Conservation (phyloP, 1,284 basidiomycete species). For the Ceratobasidium sp. region DNA sequence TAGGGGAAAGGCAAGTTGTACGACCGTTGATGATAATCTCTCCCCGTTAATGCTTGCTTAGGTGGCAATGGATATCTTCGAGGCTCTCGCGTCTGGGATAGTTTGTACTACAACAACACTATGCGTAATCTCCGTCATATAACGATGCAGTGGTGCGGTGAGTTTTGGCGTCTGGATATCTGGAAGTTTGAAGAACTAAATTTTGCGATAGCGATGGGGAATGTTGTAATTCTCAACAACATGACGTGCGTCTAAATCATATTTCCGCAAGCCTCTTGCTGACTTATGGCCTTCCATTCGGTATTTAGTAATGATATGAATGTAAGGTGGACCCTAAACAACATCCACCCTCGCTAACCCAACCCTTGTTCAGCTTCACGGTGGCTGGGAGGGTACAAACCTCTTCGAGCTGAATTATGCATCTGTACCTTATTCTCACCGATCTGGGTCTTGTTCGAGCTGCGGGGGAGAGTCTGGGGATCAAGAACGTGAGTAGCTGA, state of each 20-base stretch:
- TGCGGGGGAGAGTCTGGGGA: slow-evolving; percentile 38
- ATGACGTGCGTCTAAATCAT: slow-evolving; percentile 33
- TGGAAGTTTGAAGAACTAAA: background rate
- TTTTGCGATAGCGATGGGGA: slow-evolving; percentile 40
- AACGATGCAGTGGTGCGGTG: slow-evolving; percentile 46
- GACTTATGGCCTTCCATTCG: background rate
- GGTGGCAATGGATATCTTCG: slow-evolving; percentile 47
- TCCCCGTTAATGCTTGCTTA: background rate
- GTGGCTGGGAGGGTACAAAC: slow-evolving; percentile 46
- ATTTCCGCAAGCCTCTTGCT: background rate
- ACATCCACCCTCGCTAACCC: background rate
- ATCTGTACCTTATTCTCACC: slow-evolving; percentile 44
- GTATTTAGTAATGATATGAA: slow-evolving; percentile 41
- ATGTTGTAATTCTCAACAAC: slow-evolving; percentile 45
- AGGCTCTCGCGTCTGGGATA: slow-evolving; percentile 46
- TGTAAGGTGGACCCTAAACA: background rate
- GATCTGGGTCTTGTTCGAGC: slow-evolving; percentile 37
- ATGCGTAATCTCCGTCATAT: slow-evolving; percentile 42
- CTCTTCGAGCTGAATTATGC: slow-evolving; percentile 44
- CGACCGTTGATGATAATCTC: background rate
- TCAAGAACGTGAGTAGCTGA: slow-evolving; percentile 32
- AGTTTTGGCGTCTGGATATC: background rate
- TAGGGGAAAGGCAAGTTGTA: slow-evolving; percentile 33
- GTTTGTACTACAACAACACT: slow-evolving; percentile 45
- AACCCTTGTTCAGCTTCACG: slow-evolving; percentile 35